Evolutionary conservation across 129 eudicot species (phyloP).

Genomic region (Tagetes patula): DNA sequence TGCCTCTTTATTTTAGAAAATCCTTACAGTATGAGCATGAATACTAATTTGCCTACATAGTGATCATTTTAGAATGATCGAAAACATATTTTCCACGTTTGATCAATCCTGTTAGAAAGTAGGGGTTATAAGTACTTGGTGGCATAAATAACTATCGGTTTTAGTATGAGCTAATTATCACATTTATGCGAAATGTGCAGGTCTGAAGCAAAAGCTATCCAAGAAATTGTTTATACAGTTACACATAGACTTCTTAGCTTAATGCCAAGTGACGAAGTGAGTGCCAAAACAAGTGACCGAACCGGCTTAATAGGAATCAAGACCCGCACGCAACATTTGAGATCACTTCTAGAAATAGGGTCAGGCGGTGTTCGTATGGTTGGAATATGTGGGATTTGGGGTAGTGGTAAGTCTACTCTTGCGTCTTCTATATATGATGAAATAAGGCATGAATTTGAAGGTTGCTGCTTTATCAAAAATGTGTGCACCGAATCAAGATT

Average conservation of each 20-base stretch:
- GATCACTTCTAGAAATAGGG: conserved; percentile 6
- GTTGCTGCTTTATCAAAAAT: conserved; percentile 16
- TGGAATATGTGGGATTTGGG: conserved; percentile 29
- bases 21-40: too few relatives aligned
- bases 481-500: conserved; percentile 1
- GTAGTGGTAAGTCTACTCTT: conserved; percentile 34
- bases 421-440: conserved; percentile 25
- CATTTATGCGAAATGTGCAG: conserved; percentile 9
- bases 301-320: conserved; percentile 10
- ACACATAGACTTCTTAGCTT: not conserved
- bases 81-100: not conserved
- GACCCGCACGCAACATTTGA: conserved; percentile 8
- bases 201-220: conserved; percentile 11
- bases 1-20: too few relatives aligned
- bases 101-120: not conserved
- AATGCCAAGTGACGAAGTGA: not conserved
- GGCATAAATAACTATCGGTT: not conserved
- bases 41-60: not conserved
- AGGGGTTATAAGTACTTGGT: not conserved
- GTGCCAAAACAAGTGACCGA: not conserved
- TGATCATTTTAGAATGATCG: not conserved
- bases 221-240: not conserved
- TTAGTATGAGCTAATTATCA: not conserved
- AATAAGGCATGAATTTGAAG: conserved; percentile 20
- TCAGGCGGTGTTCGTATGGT: conserved; percentile 23